Base-by-base conservation (phyloP, 1,284 basidiomycete species). In the Golubevia pallescens region DNA sequence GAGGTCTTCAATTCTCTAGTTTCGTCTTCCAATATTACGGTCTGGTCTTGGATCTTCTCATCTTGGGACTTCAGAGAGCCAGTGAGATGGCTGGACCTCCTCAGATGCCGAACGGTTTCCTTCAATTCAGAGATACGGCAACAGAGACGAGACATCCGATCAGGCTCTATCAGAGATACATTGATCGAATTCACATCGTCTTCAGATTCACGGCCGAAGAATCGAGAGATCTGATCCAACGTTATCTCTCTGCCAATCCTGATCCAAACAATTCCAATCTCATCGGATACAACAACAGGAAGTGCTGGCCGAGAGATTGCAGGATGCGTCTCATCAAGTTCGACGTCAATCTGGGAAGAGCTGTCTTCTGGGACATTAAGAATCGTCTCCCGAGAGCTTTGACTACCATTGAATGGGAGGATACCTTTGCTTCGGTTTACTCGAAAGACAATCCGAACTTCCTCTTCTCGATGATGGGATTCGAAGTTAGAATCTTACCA, bases 261-360 rank as follows among this genome's bases (percentile, higher is more conserved):
- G 80, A 84, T 64, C 84, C 80, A 58, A 82, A 85, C 63, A 99
- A 99, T 87, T 95, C 96, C 87, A 98, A 98, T 78, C 92, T 99
- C 72, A 96, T 98, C 73, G 96, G 96, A 1, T 99, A 98, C 88
- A 98, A 98, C 88, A 98, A 97, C 88, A 96, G 96, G 86, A 92
- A 94, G 65, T 99, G 97, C 88, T 98, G 97, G 97, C 97, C 97
- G 23, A 90, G 95, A 71, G 97, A 99, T 86, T 98, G 95, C 86
- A 92, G 97, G 67, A 99, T 99, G 97, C 90, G 97, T 42, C 90
- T 99, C 65, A 97, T 97, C 89, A 99, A 99, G 88, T 96, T 99
- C 87, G 97, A 99, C 83, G 97, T 99, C 87, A 99, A 99, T 86
- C 89, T 99, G 38, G 96, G 96, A 34, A 91, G 97, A 73, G 97